A percentile compares a stretch with the other conserved stretches of the same genome.
phyloP scores from a whole-genome alignment of 805 yeast species.

The Kodamaea leandrae region DNA sequence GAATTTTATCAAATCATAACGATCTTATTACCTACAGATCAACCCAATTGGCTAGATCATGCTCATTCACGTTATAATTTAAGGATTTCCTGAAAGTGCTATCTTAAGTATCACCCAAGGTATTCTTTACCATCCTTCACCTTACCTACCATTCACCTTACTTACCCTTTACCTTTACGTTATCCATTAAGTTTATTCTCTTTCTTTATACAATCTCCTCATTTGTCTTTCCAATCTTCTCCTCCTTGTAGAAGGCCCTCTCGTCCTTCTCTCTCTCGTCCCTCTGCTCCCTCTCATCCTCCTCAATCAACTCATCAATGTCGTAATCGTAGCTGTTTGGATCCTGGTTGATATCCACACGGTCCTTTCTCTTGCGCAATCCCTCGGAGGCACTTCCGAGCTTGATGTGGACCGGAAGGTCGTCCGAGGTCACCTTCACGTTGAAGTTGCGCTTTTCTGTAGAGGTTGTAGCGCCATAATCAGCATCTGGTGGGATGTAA shows the following conservation, averaged over 20 bases:
- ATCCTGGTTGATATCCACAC: conserved; percentile 33
- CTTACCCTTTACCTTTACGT: too few species aligned
- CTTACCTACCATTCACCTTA: too few species aligned
- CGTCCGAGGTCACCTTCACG: conserved; percentile 31
- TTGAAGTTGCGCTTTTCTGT: conserved; percentile 21
- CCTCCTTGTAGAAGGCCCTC: conserved; percentile 19
- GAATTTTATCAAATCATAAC: too few species aligned
- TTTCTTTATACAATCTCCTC: conserved; percentile 24
- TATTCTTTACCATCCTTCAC: too few species aligned
- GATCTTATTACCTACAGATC: too few species aligned
- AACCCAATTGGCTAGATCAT: background rate
- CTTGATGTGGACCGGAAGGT: conserved; percentile 30
- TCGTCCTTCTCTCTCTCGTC: conserved; percentile 14
- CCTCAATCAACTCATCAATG: conserved; percentile 41
- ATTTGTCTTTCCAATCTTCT: conserved; percentile 20
- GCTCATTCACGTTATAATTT: background rate
- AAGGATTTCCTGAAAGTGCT: too few species aligned
- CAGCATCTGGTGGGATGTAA: conserved; percentile 39
- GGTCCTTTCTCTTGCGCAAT: conserved; percentile 31
- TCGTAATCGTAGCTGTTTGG: conserved; percentile 46
- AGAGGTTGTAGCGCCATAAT: conserved; percentile 18
- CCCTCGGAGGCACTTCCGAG: conserved; percentile 10
- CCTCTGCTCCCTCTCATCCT: conserved; percentile 28
- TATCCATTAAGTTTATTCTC: too few species aligned
- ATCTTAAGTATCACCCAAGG: too few species aligned